Percentiles rank a stretch among this genome's conserved stretches.
Evolutionary conservation across 2,329 filamentous ascomycete genomes (phyloP).

Genomic region (Clonostachys rhizophaga): DNA sequence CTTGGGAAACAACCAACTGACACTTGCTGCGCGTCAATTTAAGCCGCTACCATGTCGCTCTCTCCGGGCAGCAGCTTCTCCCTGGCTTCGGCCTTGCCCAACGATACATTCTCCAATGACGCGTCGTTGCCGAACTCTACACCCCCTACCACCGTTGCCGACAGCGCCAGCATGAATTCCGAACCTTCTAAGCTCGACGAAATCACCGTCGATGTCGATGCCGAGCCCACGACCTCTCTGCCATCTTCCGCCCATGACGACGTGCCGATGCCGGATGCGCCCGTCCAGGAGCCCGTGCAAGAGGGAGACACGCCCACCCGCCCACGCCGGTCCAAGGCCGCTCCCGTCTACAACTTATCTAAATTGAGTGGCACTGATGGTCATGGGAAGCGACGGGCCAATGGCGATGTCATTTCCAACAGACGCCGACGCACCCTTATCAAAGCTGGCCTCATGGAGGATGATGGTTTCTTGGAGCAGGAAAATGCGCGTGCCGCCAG

Average conservation of each 20-base stretch:
- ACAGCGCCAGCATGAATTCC: slow-evolving; percentile 53
- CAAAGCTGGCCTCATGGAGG: background rate
- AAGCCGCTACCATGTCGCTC: slow-evolving; percentile 17
- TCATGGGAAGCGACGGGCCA: slow-evolving; percentile 51
- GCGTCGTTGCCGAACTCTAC: slow-evolving; percentile 53
- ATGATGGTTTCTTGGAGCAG: background rate
- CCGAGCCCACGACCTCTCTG: slow-evolving; percentile 7
- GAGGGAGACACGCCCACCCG: slow-evolving; percentile 26
- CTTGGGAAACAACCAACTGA: too few species aligned
- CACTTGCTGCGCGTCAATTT: too few species aligned
- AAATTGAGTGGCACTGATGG: slow-evolving; percentile 57
- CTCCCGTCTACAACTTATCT: slow-evolving; percentile 63
- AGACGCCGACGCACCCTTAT: slow-evolving; percentile 5
- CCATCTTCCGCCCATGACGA: slow-evolving; percentile 6
- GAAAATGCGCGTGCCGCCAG: background rate
- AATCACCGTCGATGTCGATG: slow-evolving; percentile 17
- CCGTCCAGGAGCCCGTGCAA: slow-evolving; percentile 9
- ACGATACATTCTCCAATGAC: slow-evolving; percentile 40
- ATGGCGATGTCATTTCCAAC: slow-evolving; percentile 37
- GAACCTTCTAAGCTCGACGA: slow-evolving; percentile 31
- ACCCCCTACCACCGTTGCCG: slow-evolving; percentile 62
- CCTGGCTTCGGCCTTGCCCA: slow-evolving; percentile 4
- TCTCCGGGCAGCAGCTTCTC: slow-evolving; percentile 24
- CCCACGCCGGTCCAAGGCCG: slow-evolving; percentile 48
- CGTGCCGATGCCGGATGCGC: background rate